These are phyloP conservation scores for Penicillium sclerotigenum DNA, from an alignment of 2,329 filamentous ascomycete genomes.

Conservation along the genomic window DNA sequence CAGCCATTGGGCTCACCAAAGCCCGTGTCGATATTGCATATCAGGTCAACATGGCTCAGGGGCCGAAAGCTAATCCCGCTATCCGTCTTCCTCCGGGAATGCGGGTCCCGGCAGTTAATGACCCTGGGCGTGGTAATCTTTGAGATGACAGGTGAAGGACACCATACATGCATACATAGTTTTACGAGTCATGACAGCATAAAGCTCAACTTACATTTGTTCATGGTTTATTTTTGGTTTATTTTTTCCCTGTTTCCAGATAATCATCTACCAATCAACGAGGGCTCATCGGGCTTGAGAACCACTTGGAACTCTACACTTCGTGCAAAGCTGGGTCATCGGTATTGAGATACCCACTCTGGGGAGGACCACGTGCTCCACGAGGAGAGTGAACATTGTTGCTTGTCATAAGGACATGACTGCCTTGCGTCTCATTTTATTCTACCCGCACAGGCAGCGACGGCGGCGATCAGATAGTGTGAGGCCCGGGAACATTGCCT, in stretches of 20 bases:
- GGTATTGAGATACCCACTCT: neutral
- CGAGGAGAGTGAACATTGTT: neutral
- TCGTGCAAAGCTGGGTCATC: neutral
- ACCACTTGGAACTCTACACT: neutral
- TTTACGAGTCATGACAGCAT: conserved; percentile 17
- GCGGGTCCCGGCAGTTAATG: conserved; percentile 19
- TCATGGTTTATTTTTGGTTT: neutral
- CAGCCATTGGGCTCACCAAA: conserved; percentile 81
- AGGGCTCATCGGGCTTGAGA: neutral
- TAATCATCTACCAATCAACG: neutral
- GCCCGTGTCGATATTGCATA: conserved; percentile 74
- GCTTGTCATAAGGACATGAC: neutral
- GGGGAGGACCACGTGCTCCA: neutral
- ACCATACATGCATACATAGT: conserved; percentile 10
- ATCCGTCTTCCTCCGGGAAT: conserved; percentile 43
- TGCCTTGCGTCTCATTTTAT: neutral
- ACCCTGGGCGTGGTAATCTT: conserved; percentile 25
- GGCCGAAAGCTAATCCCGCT: conserved; percentile 20
- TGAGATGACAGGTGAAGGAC: conserved; percentile 11
- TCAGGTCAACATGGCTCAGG: conserved; percentile 20
- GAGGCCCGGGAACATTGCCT: neutral
- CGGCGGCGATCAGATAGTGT: neutral
- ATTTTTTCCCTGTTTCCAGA: neutral
- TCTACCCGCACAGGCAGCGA: neutral
- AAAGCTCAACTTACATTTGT: conserved; percentile 2